A percentile compares a stretch with the other conserved stretches of the same genome.
Conservation (phyloP, 2,329 filamentous ascomycete species). For the Passalora sequoiae region DNA sequence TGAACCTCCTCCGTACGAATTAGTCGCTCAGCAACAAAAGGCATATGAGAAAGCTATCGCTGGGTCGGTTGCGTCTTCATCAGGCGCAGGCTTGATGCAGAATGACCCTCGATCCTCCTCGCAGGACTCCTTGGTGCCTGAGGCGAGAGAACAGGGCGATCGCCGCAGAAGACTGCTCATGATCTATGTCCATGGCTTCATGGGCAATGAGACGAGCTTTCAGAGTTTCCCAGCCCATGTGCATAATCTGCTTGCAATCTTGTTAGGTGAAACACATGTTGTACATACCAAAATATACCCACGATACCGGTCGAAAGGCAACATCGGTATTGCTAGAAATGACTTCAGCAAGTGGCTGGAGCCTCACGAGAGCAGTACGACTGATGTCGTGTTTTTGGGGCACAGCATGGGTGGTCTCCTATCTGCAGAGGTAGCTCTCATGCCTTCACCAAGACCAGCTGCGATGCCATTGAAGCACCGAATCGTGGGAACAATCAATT, state of each 20-base stretch:
- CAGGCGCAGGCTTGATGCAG: constrained; percentile 8
- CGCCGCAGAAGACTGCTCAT: constrained; percentile 58
- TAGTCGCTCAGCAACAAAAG: constrained; percentile 16
- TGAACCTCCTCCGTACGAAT: constrained; percentile 17
- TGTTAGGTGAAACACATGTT: constrained; percentile 66
- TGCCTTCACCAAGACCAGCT: constrained; percentile 37
- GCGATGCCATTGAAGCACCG: constrained; percentile 58
- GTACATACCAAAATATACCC: constrained; percentile 86
- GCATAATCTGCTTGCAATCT: constrained; percentile 64
- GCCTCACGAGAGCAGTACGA: constrained; percentile 67
- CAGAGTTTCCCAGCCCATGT: constrained; percentile 82
- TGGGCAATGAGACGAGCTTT: constrained; percentile 84
- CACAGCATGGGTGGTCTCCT: constrained; percentile 88
- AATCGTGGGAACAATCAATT: constrained; percentile 73
- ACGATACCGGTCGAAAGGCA: constrained; percentile 68
- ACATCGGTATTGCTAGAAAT: constrained; percentile 68
- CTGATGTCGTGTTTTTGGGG: constrained; percentile 76
- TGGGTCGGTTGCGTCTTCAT: not conserved
- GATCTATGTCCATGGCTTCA: constrained; percentile 85
- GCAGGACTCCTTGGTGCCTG: constrained; percentile 42
- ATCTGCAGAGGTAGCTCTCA: constrained; percentile 70
- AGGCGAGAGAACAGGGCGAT: constrained; percentile 30
- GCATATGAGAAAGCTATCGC: constrained; percentile 17
- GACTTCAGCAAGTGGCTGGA: constrained; percentile 78
- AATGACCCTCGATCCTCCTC: constrained; percentile 44